Evolutionary conservation across 2,329 filamentous ascomycete species (phyloP).

Genomic region (Trichoderma koningii): DNA sequence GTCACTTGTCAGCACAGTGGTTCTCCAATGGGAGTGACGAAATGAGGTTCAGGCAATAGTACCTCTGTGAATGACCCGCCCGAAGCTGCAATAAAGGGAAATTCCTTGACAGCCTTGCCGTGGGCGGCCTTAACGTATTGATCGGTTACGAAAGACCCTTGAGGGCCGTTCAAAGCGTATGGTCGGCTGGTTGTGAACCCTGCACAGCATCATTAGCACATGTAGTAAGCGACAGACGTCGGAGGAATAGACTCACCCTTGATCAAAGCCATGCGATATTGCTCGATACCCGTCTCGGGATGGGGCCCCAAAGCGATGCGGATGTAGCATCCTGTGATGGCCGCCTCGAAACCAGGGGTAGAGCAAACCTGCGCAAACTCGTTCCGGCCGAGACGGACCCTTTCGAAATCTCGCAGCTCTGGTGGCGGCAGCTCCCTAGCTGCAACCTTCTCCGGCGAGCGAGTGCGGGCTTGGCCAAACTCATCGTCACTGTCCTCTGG

Average conservation of each 20-base stretch:
- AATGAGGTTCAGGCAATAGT: slow-evolving; percentile 31
- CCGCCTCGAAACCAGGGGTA: slow-evolving; percentile 82
- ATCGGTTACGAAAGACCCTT: slow-evolving; percentile 78
- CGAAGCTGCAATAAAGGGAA: slow-evolving; percentile 88
- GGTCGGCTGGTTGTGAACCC: slow-evolving; percentile 77
- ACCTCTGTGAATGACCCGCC: slow-evolving; percentile 84
- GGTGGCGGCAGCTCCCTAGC: slow-evolving; percentile 71
- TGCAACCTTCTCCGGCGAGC: slow-evolving; percentile 62
- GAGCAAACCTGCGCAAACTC: slow-evolving; percentile 92
- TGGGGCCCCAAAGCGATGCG: slow-evolving; percentile 83
- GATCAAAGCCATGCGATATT: slow-evolving; percentile 87
- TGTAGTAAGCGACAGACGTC: neutral
- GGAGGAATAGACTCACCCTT: slow-evolving; percentile 61
- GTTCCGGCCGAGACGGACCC: slow-evolving; percentile 77
- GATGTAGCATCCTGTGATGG: slow-evolving; percentile 80
- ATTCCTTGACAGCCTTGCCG: slow-evolving; percentile 80
- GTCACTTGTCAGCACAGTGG: slow-evolving; percentile 32
- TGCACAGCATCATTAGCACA: slow-evolving; percentile 41
- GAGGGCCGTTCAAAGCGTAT: slow-evolving; percentile 79
- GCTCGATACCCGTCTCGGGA: slow-evolving; percentile 67
- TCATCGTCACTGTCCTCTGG: slow-evolving; percentile 75
- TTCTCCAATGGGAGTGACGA: neutral
- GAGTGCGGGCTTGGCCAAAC: slow-evolving; percentile 63
- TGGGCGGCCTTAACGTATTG: slow-evolving; percentile 81
- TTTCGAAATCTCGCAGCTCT: slow-evolving; percentile 78